phyloP scores from a whole-genome alignment of 306 rosid genomes.

The Cucumis hystrix region DNA sequence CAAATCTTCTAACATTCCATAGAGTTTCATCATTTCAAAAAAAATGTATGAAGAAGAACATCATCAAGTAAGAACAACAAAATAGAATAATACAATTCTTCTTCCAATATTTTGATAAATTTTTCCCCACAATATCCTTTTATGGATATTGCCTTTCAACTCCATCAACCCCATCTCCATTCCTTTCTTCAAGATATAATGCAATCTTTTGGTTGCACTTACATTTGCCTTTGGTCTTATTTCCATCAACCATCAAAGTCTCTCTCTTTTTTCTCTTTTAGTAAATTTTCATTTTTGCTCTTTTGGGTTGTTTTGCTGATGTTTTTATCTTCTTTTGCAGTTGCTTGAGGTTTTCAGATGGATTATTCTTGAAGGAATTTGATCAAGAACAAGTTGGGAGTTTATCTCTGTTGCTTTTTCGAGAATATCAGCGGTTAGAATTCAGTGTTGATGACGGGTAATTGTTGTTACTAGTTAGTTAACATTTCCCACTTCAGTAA shows the following conservation, averaged over 20 bases:
- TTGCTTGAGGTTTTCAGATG: conserved; percentile 48
- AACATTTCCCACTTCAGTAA: no score
- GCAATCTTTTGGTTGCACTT: conserved; percentile 47
- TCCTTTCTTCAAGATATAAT: conserved; percentile 23
- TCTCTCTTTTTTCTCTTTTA: not conserved
- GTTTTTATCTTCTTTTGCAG: conserved; percentile 10
- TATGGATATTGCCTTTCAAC: conserved; percentile 44
- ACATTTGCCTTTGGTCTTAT: conserved; percentile 65
- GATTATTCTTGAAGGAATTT: conserved; percentile 40
- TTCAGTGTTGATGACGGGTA: conserved; percentile 50
- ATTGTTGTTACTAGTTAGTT: not conserved
- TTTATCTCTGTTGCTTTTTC: conserved; percentile 38
- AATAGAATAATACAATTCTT: no score
- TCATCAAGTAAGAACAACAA: not conserved
- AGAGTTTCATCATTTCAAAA: not conserved
- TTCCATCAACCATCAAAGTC: conserved; percentile 45
- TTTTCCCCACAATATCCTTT: not conserved
- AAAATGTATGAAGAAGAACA: not conserved
- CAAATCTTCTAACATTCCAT: not conserved
- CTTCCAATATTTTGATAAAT: not conserved
- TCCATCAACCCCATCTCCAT: conserved; percentile 29
- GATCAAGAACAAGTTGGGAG: conserved; percentile 21
- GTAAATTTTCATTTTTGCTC: not conserved
- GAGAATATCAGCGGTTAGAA: conserved; percentile 21
- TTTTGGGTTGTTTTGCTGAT: not conserved